Evolutionary conservation across 225 moss, liverwort and hornwort species (phyloP).

Genomic region (Pseudisothecium myosuroides): DNA sequence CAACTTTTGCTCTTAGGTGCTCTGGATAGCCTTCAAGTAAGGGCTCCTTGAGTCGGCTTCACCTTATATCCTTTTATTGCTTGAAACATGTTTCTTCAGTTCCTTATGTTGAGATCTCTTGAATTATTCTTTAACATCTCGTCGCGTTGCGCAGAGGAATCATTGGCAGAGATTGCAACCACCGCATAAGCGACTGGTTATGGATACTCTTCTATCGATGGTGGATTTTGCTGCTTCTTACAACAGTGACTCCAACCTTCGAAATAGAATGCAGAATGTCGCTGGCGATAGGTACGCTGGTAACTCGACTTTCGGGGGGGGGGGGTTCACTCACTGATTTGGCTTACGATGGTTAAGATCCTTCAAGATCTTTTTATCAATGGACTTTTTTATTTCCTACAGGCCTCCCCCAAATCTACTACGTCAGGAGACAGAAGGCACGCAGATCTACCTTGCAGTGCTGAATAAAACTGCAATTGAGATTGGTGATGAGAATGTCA

Average conservation of each 20-base stretch:
- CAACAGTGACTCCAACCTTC: conserved; percentile 70
- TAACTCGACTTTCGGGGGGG: background rate
- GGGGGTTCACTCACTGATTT: background rate
- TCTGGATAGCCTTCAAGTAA: conserved; percentile 91
- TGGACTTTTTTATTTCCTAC: background rate
- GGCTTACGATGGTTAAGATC: background rate
- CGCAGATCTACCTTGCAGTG: conserved; percentile 74
- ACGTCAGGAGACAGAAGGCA: conserved; percentile 91
- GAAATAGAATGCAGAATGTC: conserved; percentile 72
- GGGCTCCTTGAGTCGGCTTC: background rate
- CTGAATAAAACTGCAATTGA: conserved; percentile 47
- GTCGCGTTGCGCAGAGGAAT: conserved; percentile 45
- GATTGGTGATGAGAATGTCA: conserved; percentile 10
- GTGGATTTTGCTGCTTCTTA: conserved; percentile 94
- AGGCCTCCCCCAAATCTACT: conserved; percentile 93
- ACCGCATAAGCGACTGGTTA: conserved; percentile 76
- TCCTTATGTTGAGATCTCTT: background rate
- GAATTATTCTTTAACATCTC: background rate
- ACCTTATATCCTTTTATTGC: background rate
- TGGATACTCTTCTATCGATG: conserved; percentile 94
- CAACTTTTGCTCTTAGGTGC: conserved; percentile 85
- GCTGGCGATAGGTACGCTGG: conserved; percentile 72
- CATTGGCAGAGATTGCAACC: conserved; percentile 83
- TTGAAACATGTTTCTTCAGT: background rate
- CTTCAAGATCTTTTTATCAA: background rate